Evolutionary conservation across 305 asterid genomes (phyloP).

Genomic region (Withania somnifera): DNA sequence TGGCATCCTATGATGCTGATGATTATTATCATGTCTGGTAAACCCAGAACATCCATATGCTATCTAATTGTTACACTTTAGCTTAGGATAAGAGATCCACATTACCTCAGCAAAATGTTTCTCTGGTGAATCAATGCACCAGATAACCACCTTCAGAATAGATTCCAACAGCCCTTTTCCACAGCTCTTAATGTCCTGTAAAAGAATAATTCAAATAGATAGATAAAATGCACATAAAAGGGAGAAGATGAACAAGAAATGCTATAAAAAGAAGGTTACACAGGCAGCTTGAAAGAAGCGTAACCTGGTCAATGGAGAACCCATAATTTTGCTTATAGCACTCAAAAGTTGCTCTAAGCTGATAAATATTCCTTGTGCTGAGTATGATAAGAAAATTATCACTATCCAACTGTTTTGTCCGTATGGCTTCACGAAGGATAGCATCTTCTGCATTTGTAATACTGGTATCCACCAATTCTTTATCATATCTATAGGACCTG

Average conservation of each 20-base stretch:
- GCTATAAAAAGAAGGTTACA: background rate
- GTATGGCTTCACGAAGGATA: constrained; percentile 35
- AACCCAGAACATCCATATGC: background rate
- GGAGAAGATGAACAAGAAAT: background rate
- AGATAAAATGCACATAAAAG: background rate
- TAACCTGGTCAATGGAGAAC: constrained; percentile 52
- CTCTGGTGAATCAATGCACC: constrained; percentile 63
- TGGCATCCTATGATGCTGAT: background rate
- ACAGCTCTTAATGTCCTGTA: constrained; percentile 43
- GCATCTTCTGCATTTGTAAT: constrained; percentile 51
- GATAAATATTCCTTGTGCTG: constrained; percentile 47
- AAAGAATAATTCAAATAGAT: background rate
- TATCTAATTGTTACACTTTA: too few species aligned
- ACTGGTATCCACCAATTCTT: constrained; percentile 37
- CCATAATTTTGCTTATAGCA: constrained; percentile 40
- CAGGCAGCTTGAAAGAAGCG: background rate
- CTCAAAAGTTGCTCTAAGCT: constrained; percentile 62
- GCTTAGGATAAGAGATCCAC: too few species aligned
- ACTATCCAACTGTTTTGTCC: constrained; percentile 29
- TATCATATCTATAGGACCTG: constrained; percentile 61
- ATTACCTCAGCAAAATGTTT: constrained; percentile 83
- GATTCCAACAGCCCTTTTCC: constrained; percentile 51
- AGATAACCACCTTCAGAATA: constrained; percentile 39
- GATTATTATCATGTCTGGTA: background rate
- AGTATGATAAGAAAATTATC: constrained; percentile 39